These are phyloP conservation scores for Globomyces sp. DNA, from an alignment of 371 early-diverging fungal species.

Conservation along the genomic window DNA sequence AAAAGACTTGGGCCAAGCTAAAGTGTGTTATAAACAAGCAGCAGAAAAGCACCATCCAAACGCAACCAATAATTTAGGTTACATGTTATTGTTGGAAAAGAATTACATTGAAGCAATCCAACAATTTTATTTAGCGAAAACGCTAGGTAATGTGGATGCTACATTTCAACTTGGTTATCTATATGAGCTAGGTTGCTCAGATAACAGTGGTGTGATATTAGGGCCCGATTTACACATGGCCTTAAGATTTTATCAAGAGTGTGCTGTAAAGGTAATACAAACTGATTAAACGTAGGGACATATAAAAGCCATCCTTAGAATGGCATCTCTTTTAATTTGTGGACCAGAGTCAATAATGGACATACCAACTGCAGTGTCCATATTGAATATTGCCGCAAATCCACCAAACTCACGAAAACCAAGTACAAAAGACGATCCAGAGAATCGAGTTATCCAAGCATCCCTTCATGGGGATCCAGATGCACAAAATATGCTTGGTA, in stretches of 20 bases:
- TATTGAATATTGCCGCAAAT: neutral
- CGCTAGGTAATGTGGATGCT: constrained; percentile 42
- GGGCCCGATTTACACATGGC: constrained; percentile 37
- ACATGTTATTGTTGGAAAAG: constrained; percentile 40
- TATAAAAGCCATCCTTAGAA: constrained; percentile 4
- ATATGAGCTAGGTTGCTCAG: constrained; percentile 44
- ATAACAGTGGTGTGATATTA: constrained; percentile 26
- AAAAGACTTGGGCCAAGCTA: constrained; percentile 41
- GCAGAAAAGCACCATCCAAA: constrained; percentile 45
- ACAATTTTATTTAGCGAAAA: constrained; percentile 41
- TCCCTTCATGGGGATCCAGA: constrained; percentile 29
- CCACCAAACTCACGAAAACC: constrained; percentile 1
- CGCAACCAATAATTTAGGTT: constrained; percentile 53
- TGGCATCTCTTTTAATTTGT: constrained; percentile 6
- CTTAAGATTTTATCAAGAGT: constrained; percentile 40
- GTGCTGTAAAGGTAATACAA: constrained; percentile 31
- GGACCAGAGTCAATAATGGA: constrained; percentile 8
- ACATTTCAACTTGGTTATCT: constrained; percentile 40
- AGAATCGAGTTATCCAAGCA: neutral
- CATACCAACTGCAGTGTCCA: neutral
- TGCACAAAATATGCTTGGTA: constrained; percentile 34
- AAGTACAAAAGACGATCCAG: neutral
- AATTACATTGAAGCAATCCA: constrained; percentile 39
- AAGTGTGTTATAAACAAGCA: constrained; percentile 45
- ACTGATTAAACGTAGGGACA: constrained; percentile 8